phyloP scores from a whole-genome alignment of 164 flowering plant genomes.

The Kingdonia uniflora region DNA sequence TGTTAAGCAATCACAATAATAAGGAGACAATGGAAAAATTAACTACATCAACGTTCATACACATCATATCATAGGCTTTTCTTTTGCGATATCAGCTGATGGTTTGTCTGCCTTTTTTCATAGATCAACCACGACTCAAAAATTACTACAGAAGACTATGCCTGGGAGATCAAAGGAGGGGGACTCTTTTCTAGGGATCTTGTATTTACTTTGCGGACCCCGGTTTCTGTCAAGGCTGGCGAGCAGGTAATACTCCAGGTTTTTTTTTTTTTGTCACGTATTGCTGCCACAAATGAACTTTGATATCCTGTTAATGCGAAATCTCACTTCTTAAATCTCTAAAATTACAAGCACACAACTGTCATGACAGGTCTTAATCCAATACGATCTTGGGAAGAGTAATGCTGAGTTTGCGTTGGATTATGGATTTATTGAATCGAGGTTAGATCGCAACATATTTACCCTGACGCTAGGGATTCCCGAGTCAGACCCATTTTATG shows the following conservation, averaged over 20 bases:
- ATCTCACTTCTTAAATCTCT: not conserved
- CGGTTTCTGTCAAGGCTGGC: constrained; percentile 75
- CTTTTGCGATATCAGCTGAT: too few relatives aligned
- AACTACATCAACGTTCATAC: too few relatives aligned
- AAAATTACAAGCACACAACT: not conserved
- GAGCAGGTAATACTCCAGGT: constrained; percentile 54
- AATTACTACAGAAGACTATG: constrained; percentile 66
- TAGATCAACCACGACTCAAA: constrained; percentile 71
- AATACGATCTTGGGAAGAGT: constrained; percentile 80
- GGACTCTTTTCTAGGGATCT: constrained; percentile 80
- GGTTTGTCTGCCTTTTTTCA: constrained; percentile 5
- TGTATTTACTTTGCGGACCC: constrained; percentile 60
- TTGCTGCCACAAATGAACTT: not conserved
- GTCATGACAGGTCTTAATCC: constrained; percentile 61
- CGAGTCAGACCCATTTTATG: constrained; percentile 69
- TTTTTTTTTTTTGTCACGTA: not conserved
- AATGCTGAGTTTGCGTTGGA: constrained; percentile 88
- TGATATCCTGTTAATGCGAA: not conserved
- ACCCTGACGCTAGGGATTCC: constrained; percentile 69
- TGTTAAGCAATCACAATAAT: too few relatives aligned
- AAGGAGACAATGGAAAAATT: too few relatives aligned
- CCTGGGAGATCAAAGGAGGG: constrained; percentile 78
- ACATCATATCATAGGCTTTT: too few relatives aligned
- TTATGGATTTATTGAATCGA: constrained; percentile 76
- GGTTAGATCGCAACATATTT: constrained; percentile 45